These are phyloP conservation scores for Kwoniella shandongensis DNA, from an alignment of 768 basidiomycete genomes.

Conservation along the genomic window DNA sequence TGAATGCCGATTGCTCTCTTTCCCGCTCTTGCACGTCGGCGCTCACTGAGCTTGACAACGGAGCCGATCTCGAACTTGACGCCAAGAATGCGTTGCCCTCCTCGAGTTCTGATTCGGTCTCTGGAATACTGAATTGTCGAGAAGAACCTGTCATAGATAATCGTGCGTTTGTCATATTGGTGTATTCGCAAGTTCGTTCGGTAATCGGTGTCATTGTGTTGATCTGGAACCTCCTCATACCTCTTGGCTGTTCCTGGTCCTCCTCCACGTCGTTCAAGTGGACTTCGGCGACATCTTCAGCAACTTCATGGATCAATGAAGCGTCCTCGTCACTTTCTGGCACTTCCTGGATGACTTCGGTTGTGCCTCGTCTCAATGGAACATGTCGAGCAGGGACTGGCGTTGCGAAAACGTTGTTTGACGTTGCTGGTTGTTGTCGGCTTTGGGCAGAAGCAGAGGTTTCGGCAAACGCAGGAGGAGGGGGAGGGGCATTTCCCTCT, in stretches of 20 bases:
- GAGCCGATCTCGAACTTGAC: conserved; percentile 19
- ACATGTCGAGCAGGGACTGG: conserved; percentile 23
- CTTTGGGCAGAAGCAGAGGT: conserved; percentile 12
- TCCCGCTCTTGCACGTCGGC: conserved; percentile 34
- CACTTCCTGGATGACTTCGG: conserved; percentile 8
- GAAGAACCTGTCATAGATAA: conserved; percentile 33
- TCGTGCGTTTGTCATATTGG: conserved; percentile 61
- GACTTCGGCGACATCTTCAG: conserved; percentile 27
- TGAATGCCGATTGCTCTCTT: conserved; percentile 21
- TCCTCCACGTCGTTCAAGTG: conserved; percentile 40
- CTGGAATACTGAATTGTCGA: conserved; percentile 13
- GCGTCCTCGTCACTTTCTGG: conserved; percentile 28
- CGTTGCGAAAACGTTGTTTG: conserved; percentile 36
- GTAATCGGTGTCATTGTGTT: conserved; percentile 88
- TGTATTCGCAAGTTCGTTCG: conserved; percentile 86
- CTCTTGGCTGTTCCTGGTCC: conserved; percentile 52
- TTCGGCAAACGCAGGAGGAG: neutral
- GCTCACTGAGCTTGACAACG: conserved; percentile 13
- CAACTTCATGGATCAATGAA: conserved; percentile 8
- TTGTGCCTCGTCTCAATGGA: neutral
- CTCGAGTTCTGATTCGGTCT: conserved; percentile 33
- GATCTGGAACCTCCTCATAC: conserved; percentile 60
- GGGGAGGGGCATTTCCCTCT: conserved; percentile 9
- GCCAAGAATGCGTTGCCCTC: conserved; percentile 33
- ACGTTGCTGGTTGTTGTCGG: conserved; percentile 8